Evolutionary conservation across 108 stramenopile genomes (phyloP).

Genomic region (Cyclotella choctawhatcheeana): DNA sequence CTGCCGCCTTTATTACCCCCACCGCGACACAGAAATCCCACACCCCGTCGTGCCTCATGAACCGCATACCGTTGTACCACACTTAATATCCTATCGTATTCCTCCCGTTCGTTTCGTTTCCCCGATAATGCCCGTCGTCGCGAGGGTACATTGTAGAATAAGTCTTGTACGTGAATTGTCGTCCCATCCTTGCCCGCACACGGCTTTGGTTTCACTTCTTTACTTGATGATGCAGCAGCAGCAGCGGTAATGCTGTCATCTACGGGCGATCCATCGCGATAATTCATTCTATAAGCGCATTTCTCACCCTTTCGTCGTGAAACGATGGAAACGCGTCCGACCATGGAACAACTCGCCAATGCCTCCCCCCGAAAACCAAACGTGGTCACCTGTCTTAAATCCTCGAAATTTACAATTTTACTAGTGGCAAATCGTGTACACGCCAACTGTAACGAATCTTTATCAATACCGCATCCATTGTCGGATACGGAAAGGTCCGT

Average conservation of each 20-base stretch:
- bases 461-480: constrained; percentile 75
- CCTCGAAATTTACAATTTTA: constrained; percentile 89
- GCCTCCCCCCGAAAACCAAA: constrained; percentile 99
- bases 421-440: constrained; percentile 96
- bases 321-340: constrained; percentile 57
- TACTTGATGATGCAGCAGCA: neutral
- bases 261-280: constrained; percentile 71
- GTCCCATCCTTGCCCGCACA: constrained; percentile 92
- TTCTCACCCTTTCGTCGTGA: constrained; percentile 33
- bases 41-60: constrained; percentile 77
- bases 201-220: constrained; percentile 63
- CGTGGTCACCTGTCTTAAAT: constrained; percentile 73
- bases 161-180: constrained; percentile 90
- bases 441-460: constrained; percentile 81
- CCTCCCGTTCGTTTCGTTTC: constrained; percentile 72
- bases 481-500: constrained; percentile 61
- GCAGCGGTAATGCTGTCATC: constrained; percentile 1
- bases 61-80: constrained; percentile 93
- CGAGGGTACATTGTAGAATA: constrained; percentile 97
- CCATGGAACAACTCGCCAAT: constrained; percentile 81
- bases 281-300: constrained; percentile 82
- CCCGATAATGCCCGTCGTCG: constrained; percentile 73
- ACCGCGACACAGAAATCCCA: constrained; percentile 90
- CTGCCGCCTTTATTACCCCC: constrained; percentile 11
- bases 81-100: constrained; percentile 82